Evolutionary conservation across 2,329 filamentous ascomycete species (phyloP), one percentile per base, ranked within the genome.

Genomic region (Claviceps pusilla): DNA sequence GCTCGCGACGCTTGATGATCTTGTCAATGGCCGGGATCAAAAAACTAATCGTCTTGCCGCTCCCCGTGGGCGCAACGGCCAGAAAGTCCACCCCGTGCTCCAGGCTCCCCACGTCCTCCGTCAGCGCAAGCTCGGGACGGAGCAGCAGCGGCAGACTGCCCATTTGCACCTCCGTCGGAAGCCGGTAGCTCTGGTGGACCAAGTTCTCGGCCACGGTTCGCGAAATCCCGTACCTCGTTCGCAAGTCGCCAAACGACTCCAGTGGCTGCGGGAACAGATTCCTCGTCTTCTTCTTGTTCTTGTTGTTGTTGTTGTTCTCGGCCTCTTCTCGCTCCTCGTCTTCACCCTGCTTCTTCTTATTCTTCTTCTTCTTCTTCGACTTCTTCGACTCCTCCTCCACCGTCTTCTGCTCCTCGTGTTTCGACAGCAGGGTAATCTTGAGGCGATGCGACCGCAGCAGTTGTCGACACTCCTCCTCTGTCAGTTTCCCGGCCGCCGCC

Each of bases 31-130:
- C 77, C 0, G 91, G 90, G 46, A 98, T 86, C 62, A 97, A 70
- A 63, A 96, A 98, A 19, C 89, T 89, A 58, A 98, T 74, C 0
- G 93, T 98, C 74, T 98, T 98, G 48, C 93, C 93, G 66, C 91
- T 97, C 29, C 93, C 93, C 0, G 93, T 98, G 1, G 93, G 93
- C 3, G 93, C 93, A 47, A 97, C 83, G 0, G 88, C 87, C 58
- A 98, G 69, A 43, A 98, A 80, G 71, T 98, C 84, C 4, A 91
- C 73, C 9, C 67, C 67, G 14, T 59, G 56, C 3, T 65, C 64
- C 24, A 73, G 55, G 24, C 69, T 67, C 28, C 63, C 64, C 31
- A 66, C 68, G 4, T 65, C 68, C 4, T 65, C 66, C 12, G 65
- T 64, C 35, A 82, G 68, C 0, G 78, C 78, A 54, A 68, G 71